Base-by-base conservation (phyloP, 225 moss, liverwort and hornwort species). In the Pseudoscleropodium purum region DNA sequence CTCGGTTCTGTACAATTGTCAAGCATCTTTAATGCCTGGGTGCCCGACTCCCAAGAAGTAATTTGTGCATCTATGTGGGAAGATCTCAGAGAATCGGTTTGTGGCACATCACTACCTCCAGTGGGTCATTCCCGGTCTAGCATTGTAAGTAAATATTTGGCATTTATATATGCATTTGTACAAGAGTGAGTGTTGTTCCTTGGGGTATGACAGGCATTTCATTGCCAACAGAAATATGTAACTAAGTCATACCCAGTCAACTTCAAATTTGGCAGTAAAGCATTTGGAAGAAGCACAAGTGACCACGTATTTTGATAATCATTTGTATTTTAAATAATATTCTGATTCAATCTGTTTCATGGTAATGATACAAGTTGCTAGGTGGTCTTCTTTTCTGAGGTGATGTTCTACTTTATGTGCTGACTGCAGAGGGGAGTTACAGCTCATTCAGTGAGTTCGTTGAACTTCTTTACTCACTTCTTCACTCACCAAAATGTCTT, bases 91-190 rank as follows among this genome's bases (percentile, higher is more conserved):
- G 79, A 88, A 87, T 67, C 65, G 72, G 85, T 87, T 87, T 85
- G 85, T 93, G 89, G 67, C 82, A 77, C 54, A 83, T 85, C 77
- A 59, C 21, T 87, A 83, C 73, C 59, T 83, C 49, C n/a, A 81
- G 76, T 67, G 90, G 72, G 72, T 79, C 68, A 81, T 84, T 87
- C 69, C 78, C 65, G 34, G 64, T 79, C 54, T 86, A 47, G 80
- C 84, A 84, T 88, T 92, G 92, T 91, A 91, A 81, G 88, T 88
- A 91, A 15, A 80, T 82, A 69, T 89, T 41, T 88, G 83, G 64
- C 87, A 75, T 87, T 78, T 74, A 18, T 63, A 11, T 84, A 75
- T 82, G 86, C 89, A 81, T 88, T 86, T 57, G 52, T 91, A n/a
- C 45, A 43, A 82, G 51, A 89, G 82, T 89, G 74, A 79, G 31